Base-by-base conservation (phyloP, 129 eudicot genomes). In the Pulicaria dysenterica region DNA sequence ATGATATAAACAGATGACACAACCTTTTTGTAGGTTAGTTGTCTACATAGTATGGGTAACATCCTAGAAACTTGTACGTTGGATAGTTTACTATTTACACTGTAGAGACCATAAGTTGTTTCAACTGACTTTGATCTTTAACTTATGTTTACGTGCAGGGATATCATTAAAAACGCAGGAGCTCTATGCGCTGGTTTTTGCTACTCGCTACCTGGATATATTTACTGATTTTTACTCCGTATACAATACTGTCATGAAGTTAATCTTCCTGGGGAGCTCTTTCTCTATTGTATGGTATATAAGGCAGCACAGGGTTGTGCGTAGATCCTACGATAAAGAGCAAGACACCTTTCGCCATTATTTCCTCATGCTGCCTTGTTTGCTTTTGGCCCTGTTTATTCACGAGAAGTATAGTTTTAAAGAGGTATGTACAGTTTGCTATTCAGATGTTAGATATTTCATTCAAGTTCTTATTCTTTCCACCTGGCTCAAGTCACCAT, bases 201-300 rank as follows among this genome's bases (percentile, higher is more conserved):
- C 83, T 68, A 89, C 91, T 73, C 98, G 98, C 68, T 92, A 92
- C 82, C 57, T 92, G 81, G 98, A 92, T 78, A 83, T 92, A 39
- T 81, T 89, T 74, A 89, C 96, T 13, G 86, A 83, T 76, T 92
- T 73, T 70, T 70, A 89, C 81, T 92, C 98, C 7, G 71, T 92
- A 37, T 92, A 92, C 76, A 92, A 92, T 67, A 79, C 91, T 31
- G 45, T 79, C 48, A 92, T 92, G 98, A 92, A 92, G 77, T 5
- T 92, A 42, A 87, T 92, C 77, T 92, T 92, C 80, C 46, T 92
- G 67, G 96, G 91, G 19, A 92, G 98, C 65, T 92, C 98, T 63
- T 86, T 89, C 83, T 86, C 98, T 51, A 92, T 92, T 38, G 98
- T 92, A n/a, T 92, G 98, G 98, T 92, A 89, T 82, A 92, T 92